Evolutionary conservation across 371 early-diverging fungal genomes (phyloP).

Genomic region (Funneliformis caledonium): DNA sequence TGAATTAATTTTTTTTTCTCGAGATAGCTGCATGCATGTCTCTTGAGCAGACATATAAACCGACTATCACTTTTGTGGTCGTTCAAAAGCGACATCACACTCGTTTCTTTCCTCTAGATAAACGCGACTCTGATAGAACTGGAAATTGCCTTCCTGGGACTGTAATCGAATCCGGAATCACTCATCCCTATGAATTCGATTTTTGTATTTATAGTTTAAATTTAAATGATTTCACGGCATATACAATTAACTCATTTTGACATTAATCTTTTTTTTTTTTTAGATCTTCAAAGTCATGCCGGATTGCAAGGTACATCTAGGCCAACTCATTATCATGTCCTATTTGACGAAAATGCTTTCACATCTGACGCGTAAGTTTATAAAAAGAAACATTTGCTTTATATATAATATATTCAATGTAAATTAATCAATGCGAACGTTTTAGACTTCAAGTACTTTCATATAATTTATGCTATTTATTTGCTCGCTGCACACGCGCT

Average conservation of each 20-base stretch:
- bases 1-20: neutral
- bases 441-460: slow-evolving; percentile 68
- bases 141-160: slow-evolving; percentile 69
- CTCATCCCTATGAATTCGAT: slow-evolving; percentile 57
- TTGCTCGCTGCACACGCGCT: slow-evolving; percentile 79
- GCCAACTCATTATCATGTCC: slow-evolving; percentile 74
- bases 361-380: slow-evolving; percentile 47
- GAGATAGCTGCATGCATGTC: slow-evolving; percentile 5
- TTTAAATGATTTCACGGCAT: slow-evolving; percentile 43
- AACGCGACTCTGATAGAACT: slow-evolving; percentile 47
- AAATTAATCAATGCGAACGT: slow-evolving; percentile 64
- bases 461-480: slow-evolving; percentile 82
- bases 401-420: slow-evolving; percentile 40
- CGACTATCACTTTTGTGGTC: slow-evolving; percentile 63
- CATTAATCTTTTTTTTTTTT: neutral
- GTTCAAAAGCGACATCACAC: slow-evolving; percentile 77
- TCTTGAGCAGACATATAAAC: slow-evolving; percentile 43
- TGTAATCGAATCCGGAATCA: slow-evolving; percentile 61
- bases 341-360: slow-evolving; percentile 70
- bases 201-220: slow-evolving; percentile 49
- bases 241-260: neutral
- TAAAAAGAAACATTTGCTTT: neutral
- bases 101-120: slow-evolving; percentile 58
- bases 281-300: slow-evolving; percentile 70
- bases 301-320: slow-evolving; percentile 87